Conservation (phyloP, 257 asterid genomes). For the Lantana camara region DNA sequence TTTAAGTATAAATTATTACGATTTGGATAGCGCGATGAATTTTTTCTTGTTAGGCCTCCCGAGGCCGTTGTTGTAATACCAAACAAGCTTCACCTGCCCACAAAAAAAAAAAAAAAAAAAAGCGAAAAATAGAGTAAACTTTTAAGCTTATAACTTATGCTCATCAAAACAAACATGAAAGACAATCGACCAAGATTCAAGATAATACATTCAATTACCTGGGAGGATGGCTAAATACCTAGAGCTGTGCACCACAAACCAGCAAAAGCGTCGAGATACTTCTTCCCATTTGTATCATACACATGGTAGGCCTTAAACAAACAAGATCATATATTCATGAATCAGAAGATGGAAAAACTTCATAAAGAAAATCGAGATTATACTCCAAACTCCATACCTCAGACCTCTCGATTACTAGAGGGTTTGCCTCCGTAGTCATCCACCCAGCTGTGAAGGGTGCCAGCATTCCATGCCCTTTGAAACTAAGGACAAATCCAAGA, state of each 20-base stretch:
- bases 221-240: slow-evolving; percentile 57
- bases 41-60: slow-evolving; percentile 97
- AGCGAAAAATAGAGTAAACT: neutral
- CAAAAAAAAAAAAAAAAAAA: too few relatives aligned
- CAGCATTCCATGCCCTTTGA: slow-evolving; percentile 89
- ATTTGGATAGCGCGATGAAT: slow-evolving; percentile 86
- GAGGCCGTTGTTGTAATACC: slow-evolving; percentile 96
- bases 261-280: slow-evolving; percentile 90
- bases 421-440: slow-evolving; percentile 68
- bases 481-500: slow-evolving; percentile 40
- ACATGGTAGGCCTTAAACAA: slow-evolving; percentile 77
- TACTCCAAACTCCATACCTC: slow-evolving; percentile 50
- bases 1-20: slow-evolving; percentile 49
- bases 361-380: neutral
- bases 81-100: slow-evolving; percentile 94
- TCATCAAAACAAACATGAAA: slow-evolving; percentile 1
- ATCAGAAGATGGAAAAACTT: neutral
- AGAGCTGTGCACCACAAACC: slow-evolving; percentile 97
- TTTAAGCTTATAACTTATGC: neutral
- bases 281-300: slow-evolving; percentile 73
- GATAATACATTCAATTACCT: slow-evolving; percentile 51
- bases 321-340: neutral
- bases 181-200: neutral
- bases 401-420: slow-evolving; percentile 83
- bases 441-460: slow-evolving; percentile 99